Evolutionary conservation across 768 basidiomycete genomes (phyloP), one percentile per base, ranked within the genome.

Genomic region (Cystobasidium tubakii): DNA sequence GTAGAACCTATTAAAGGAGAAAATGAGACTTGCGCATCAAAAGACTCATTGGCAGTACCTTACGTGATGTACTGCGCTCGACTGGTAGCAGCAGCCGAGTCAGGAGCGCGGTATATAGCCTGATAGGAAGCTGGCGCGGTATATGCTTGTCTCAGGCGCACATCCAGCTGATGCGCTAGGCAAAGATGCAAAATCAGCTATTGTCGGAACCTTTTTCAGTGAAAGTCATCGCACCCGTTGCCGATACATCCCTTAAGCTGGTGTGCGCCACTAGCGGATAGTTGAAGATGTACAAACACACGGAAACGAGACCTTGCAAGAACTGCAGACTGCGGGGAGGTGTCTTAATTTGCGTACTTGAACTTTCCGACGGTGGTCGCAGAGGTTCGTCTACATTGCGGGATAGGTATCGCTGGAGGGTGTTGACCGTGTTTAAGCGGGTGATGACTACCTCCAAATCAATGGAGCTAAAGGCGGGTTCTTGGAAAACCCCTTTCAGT

Each of bases 1-100:
- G 83, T 91, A 94, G 80, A 95, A 93, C 65, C 91, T 93, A 60
- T 10, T 12, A 7, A 71, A n/a, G 9, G 54, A 21, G 15, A 17
- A 17, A 27, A 9, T 31, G 2, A 29, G 31, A 10, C 29, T 9
- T 31, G 1, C 39, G 1, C 31, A 4, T 39, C 44, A 44, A 17
- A 54, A 15, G n/a, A n/a, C n/a, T n/a, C 15, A 25, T 4, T 7
- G 27, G 46, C 19, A 19, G 21, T 42, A 55, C 23, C 50, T 36
- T 15, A 71, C 69, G 46, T 62, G 23, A 71, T 71, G 33, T 71
- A 71, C 33, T 60, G 69, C 12, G 54, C 50, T 31, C 69, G 23
- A 42, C 69, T 71, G 39, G 15, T 34, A 31, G 33, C 6, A 4
- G n/a, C 25, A 50, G 46, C 12, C 4, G 46, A 25, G 7, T n/a